Evolutionary conservation across 164 flowering plant genomes (phyloP), one percentile per base, ranked within the genome.

Genomic region (Nymphaea colorata): DNA sequence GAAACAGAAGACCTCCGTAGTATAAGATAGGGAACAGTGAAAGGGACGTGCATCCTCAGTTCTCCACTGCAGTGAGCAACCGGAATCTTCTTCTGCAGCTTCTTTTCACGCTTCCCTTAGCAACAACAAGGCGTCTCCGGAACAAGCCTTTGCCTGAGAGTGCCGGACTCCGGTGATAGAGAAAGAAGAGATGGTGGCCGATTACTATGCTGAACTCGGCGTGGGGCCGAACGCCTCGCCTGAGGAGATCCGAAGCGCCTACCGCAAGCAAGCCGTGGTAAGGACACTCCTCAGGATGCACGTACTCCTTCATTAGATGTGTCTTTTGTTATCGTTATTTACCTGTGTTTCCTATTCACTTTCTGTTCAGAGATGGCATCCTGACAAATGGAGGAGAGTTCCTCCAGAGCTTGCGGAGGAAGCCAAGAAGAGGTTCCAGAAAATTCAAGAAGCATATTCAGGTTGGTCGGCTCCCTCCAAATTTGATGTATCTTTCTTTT

Each of bases 391-490:
- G 91, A 70, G 79, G 2, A 78, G 72, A 64, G 80, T 42, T 2
- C 90, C 93, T 3, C 70, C 81, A 18, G 14, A 8, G 14, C 55
- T 74, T 36, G 70, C 76, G 43, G 85, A 82, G 6, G 85, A 87
- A 76, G 96, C 96, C 41, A 88, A 93, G 73, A 67, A 66, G 14
- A 90, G 74, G 60, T 93, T 93, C 71, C 98, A 93, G 78, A 85
- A 84, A 67, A 93, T 93, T 71, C 96, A 90, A 70, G 89, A 93
- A 67, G 98, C 98, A 6, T 93, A 90, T 80, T 81, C 90, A 73
- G 96, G 97, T 87, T 66, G 5, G 44, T 36, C 4, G 6, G 17
- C 8, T 18, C 6, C 11, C 25, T 12, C 44, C 18, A 6, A 10
- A 8, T 55, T 55, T 55, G 1, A 16, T 61, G n/a, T n/a, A n/a